A percentile compares a stretch with the other conserved stretches of the same genome.
Evolutionary conservation across 169 alveolate genomes (phyloP).

Genomic region (Cryptosporidium andersoni): DNA sequence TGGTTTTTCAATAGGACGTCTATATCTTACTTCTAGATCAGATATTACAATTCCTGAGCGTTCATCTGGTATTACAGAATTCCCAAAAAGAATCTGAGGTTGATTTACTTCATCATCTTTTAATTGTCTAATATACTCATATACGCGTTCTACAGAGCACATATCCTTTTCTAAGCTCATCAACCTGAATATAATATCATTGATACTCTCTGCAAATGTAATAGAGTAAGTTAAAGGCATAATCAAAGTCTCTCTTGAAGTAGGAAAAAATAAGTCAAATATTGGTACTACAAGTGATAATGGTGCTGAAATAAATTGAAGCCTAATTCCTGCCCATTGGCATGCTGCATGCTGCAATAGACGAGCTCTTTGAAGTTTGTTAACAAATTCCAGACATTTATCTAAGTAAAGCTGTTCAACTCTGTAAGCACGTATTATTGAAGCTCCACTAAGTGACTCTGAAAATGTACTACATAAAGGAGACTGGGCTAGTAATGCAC

Average conservation of each 20-base stretch:
- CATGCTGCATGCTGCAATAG: slow-evolving; percentile 61
- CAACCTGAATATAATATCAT: slow-evolving; percentile 51
- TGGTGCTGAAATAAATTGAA: slow-evolving; percentile 75
- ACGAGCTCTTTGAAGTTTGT: slow-evolving; percentile 57
- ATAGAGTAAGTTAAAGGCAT: slow-evolving; percentile 51
- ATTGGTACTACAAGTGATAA: slow-evolving; percentile 53
- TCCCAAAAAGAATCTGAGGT: slow-evolving; percentile 34
- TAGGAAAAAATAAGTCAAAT: slow-evolving; percentile 26
- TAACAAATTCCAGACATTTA: slow-evolving; percentile 46
- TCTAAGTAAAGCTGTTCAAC: slow-evolving; percentile 24
- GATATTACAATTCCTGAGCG: slow-evolving; percentile 43
- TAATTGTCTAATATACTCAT: slow-evolving; percentile 19
- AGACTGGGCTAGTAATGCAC: slow-evolving; percentile 72
- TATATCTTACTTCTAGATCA: slow-evolving; percentile 56
- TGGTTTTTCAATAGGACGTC: slow-evolving; percentile 33
- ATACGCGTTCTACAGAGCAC: slow-evolving; percentile 72
- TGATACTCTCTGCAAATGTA: slow-evolving; percentile 47
- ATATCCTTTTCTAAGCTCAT: slow-evolving; percentile 73
- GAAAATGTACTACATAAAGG: slow-evolving; percentile 76
- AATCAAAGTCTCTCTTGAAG: slow-evolving; percentile 3
- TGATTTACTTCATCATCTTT: slow-evolving; percentile 26
- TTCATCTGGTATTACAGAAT: slow-evolving; percentile 46
- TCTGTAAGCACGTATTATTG: slow-evolving; percentile 69
- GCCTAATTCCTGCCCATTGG: slow-evolving; percentile 74
- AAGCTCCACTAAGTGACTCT: slow-evolving; percentile 74